A percentile compares a stretch with the other conserved stretches of the same genome.
These are phyloP conservation scores for Talaromyces liani DNA, from an alignment of 495 filamentous ascomycete genomes.

Conservation along the genomic window DNA sequence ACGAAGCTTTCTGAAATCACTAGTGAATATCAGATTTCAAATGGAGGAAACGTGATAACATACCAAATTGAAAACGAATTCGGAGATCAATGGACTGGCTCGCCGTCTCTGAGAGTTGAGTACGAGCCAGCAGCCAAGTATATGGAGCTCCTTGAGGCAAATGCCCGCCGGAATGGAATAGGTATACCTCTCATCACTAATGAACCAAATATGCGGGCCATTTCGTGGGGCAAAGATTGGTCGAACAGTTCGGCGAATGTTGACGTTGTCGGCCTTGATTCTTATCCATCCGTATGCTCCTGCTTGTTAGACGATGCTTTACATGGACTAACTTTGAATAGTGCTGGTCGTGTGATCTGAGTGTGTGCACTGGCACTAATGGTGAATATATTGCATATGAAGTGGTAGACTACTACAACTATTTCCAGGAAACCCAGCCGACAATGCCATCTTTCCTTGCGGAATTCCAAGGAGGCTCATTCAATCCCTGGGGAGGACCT, in stretches of 20 bases:
- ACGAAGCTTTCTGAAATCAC: background rate
- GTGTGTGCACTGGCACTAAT: background rate
- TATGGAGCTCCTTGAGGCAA: background rate
- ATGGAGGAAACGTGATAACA: background rate
- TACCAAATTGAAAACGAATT: background rate
- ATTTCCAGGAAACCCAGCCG: constrained; percentile 43
- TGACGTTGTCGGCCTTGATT: background rate
- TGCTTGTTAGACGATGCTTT: background rate
- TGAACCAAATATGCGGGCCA: background rate
- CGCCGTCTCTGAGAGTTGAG: background rate
- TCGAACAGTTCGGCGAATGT: background rate
- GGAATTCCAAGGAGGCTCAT: constrained; percentile 58
- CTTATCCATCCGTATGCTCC: background rate
- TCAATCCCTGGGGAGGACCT: constrained; percentile 48
- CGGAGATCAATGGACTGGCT: background rate
- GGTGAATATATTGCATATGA: constrained; percentile 9
- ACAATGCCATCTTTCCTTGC: constrained; percentile 51
- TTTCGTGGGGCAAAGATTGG: background rate
- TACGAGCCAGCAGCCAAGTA: background rate
- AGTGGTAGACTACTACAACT: constrained; percentile 45
- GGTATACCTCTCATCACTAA: background rate
- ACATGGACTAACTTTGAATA: background rate
- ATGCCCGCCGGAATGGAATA: background rate
- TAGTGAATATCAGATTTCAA: background rate
- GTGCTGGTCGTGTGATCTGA: background rate